Evolutionary conservation across 495 filamentous ascomycete species (phyloP).

Genomic region (Lophium mytilinum): DNA sequence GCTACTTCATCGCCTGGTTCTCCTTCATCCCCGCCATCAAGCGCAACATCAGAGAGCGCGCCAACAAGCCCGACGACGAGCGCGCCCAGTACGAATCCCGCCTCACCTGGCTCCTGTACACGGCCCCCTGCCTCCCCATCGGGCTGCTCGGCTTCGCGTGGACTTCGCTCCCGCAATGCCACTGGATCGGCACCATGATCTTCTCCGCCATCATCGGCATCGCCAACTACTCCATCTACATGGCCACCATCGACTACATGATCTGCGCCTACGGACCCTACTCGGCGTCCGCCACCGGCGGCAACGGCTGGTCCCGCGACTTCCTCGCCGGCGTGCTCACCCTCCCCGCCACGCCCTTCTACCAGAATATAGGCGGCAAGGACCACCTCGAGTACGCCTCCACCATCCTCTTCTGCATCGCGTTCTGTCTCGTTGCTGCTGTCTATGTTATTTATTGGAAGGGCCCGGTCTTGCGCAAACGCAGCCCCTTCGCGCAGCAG

Average conservation of each 20-base stretch:
- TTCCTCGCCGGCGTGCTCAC: slow-evolving; percentile 76
- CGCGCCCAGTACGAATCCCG: slow-evolving; percentile 53
- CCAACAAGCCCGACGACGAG: slow-evolving; percentile 44
- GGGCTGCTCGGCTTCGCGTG: slow-evolving; percentile 58
- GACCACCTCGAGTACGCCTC: slow-evolving; percentile 57
- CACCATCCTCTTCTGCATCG: slow-evolving; percentile 64
- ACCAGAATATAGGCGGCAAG: slow-evolving; percentile 50
- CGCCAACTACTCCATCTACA: slow-evolving; percentile 62
- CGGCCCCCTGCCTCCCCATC: slow-evolving; percentile 49
- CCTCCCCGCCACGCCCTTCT: slow-evolving; percentile 66
- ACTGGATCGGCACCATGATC: slow-evolving; percentile 60
- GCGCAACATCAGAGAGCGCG: slow-evolving; percentile 43
- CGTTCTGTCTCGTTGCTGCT: slow-evolving; percentile 58
- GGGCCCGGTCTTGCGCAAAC: slow-evolving; percentile 58
- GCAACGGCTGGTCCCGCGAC: slow-evolving; percentile 69
- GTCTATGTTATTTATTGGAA: slow-evolving; percentile 75
- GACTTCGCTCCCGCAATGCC: slow-evolving; percentile 49
- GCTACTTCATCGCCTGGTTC: slow-evolving; percentile 52
- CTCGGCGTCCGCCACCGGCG: slow-evolving; percentile 69
- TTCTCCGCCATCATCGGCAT: slow-evolving; percentile 58
- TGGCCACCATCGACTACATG: slow-evolving; percentile 83
- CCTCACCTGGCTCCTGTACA: slow-evolving; percentile 51
- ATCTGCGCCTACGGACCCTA: slow-evolving; percentile 72
- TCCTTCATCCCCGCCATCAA: slow-evolving; percentile 48
- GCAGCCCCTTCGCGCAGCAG: slow-evolving; percentile 64